Percentiles rank a stretch among this genome's conserved stretches.
These are phyloP conservation scores for Leccinum subtestaceum DNA, from an alignment of 768 basidiomycete genomes.

Conservation along the genomic window DNA sequence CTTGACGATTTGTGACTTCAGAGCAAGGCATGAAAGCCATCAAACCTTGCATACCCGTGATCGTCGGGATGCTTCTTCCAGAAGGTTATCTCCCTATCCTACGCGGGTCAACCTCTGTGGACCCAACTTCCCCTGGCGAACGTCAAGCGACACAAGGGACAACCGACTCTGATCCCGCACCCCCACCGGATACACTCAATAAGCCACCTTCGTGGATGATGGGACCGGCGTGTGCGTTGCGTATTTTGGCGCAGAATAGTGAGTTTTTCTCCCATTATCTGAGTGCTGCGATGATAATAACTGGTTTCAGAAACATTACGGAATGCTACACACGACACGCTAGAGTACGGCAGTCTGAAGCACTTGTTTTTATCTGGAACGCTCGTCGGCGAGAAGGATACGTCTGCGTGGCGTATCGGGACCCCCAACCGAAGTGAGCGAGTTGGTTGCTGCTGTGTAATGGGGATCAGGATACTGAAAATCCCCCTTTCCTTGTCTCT, in stretches of 20 bases:
- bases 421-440: conserved; percentile 19
- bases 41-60: background rate
- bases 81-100: background rate
- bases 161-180: background rate
- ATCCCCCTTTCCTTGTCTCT: background rate
- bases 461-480: background rate
- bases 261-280: background rate
- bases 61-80: background rate
- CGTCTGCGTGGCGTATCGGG: conserved; percentile 11
- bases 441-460: background rate
- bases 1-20: background rate
- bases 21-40: background rate
- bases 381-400: conserved; percentile 7
- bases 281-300: background rate
- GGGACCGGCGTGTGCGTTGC: background rate
- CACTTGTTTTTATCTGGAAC: background rate
- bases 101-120: background rate
- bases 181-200: background rate
- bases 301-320: background rate
- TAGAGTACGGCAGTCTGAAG: background rate
- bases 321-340: background rate
- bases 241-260: background rate
- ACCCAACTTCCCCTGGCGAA: background rate
- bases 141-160: background rate
- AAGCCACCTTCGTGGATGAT: background rate